Evolutionary conservation across 2,329 filamentous ascomycete genomes (phyloP), one percentile per base, ranked within the genome.

Genomic region (Hysterium pulicare): DNA sequence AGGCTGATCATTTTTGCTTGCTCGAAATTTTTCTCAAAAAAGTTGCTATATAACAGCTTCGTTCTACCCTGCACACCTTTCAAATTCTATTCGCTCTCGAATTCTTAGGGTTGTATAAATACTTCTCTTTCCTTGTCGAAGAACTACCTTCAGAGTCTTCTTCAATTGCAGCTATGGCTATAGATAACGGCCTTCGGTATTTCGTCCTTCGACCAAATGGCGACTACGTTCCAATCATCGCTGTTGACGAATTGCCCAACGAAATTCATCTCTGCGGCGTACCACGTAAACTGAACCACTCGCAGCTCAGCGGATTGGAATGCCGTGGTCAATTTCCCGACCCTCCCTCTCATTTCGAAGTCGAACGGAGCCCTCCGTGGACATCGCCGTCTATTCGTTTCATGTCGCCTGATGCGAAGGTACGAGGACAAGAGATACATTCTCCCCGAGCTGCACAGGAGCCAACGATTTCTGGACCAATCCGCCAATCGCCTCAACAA

Each of bases 191-290:
- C 4, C 48, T 63, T 20, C 53, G 56, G 11, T 69, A 62, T 51
- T 71, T 67, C 50, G 62, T 73, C 41, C 53, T 65, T 36, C 68
- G 69, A 19, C 50, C 49, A 21, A 57, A 58, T 24, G 60, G 62
- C 10, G 44, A 50, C 7, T 53, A 67, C 38, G 61, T 72, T 0
- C 70, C 71, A 4, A 54, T 74, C 3, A 55, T 73, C 11, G 66
- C 71, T 15, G 62, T 59, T 5, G 71, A 74, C 40, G 69, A 72
- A 49, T 58, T 74, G 3, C 68, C 70, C n/a, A 46, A 48, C 38
- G 51, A 51, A 0, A 57, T 70, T 33, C 55, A 60, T n/a, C 55
- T 73, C 9, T 51, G 59, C 22, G 67, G 63, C 7, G 49, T 70
- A 5, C 64, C 68, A 26, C 58, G 61, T 1, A 49, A 59, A 13